Evolutionary conservation across 2,329 filamentous ascomycete species (phyloP), one percentile per base, ranked within the genome.

Genomic region (Rhytidhysteron rufulum): DNA sequence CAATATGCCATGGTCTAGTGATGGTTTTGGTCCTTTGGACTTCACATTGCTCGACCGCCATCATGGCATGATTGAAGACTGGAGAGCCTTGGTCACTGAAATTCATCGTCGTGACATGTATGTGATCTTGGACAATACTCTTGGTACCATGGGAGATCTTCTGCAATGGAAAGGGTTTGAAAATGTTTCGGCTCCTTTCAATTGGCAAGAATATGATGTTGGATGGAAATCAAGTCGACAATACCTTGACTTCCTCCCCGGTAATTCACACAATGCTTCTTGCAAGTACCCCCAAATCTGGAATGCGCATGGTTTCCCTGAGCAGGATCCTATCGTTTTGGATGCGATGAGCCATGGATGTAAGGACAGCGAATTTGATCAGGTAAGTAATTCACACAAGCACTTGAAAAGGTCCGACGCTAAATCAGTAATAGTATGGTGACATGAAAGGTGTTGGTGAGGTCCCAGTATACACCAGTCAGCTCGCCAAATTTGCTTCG

Each of bases 51-150:
- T 85, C 13, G 81, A 84, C 51, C 70, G 74, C 33, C 81, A 85
- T 53, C 79, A 77, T 46, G 81, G 80, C 15, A 74, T 71, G 36
- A 75, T 85, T 39, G 60, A 73, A 15, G 65, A 70, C 40, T 84
- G 79, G 78, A 73, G 79, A 50, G 59, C 67, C 33, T 72, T 74
- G 2, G 75, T 84, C 38, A 65, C 72, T 7, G 78, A 78, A 34
- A 79, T 84, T n/a, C 81, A 85, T 51, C 60, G 62, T 3, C 70
- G 77, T 21, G 75, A 71, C 39, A 84, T 85, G 79, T 83, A 82
- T 63, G 78, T 84, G 30, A 65, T 85, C 22, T 61, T 84, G 43
- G 81, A 84, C 55, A 83, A 83, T 53, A 84, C 81, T 2, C 73
- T 84, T 56, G 73, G 77, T 33, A 85, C 80, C 4, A 72, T 84